Evolutionary conservation across 805 yeast species (phyloP).

Genomic region (Wickerhamiella alocasiicola): DNA sequence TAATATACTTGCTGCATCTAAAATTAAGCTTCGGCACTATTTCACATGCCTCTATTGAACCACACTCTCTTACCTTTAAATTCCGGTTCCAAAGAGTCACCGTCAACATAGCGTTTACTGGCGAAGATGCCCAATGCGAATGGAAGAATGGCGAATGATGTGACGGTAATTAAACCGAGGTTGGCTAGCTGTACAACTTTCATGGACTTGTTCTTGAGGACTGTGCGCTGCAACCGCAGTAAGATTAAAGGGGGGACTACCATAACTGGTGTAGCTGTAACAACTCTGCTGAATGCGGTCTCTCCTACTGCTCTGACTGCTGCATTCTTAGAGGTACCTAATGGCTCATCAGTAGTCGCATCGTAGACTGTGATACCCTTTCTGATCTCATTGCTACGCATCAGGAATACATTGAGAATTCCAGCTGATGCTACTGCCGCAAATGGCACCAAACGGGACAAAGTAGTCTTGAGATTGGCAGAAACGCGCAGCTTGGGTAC

Average conservation of each 20-base stretch:
- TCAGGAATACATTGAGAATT: conserved; percentile 84
- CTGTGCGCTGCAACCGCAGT: conserved; percentile 59
- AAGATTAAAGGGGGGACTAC: conserved; percentile 84
- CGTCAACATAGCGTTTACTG: conserved; percentile 57
- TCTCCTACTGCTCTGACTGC: conserved; percentile 92
- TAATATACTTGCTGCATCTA: background rate
- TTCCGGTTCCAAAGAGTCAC: conserved; percentile 48
- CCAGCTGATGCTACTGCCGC: conserved; percentile 99
- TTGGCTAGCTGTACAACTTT: conserved; percentile 59
- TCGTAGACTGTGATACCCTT: conserved; percentile 35
- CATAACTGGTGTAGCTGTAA: conserved; percentile 96
- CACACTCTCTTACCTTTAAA: conserved; percentile 48
- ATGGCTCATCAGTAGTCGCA: conserved; percentile 26
- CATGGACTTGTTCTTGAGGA: conserved; percentile 55
- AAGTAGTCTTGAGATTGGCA: conserved; percentile 55
- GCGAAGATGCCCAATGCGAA: conserved; percentile 95
- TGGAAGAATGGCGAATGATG: conserved; percentile 81
- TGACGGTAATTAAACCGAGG: conserved; percentile 70
- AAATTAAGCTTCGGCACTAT: background rate
- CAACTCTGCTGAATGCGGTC: conserved; percentile 88
- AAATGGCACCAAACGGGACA: conserved; percentile 88
- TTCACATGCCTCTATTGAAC: conserved; percentile 87
- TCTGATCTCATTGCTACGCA: conserved; percentile 90
- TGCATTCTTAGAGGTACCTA: conserved; percentile 70
- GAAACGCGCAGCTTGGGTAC: conserved; percentile 74